Evolutionary conservation across 495 filamentous ascomycete species (phyloP).

Genomic region (Apiosordaria backusii): DNA sequence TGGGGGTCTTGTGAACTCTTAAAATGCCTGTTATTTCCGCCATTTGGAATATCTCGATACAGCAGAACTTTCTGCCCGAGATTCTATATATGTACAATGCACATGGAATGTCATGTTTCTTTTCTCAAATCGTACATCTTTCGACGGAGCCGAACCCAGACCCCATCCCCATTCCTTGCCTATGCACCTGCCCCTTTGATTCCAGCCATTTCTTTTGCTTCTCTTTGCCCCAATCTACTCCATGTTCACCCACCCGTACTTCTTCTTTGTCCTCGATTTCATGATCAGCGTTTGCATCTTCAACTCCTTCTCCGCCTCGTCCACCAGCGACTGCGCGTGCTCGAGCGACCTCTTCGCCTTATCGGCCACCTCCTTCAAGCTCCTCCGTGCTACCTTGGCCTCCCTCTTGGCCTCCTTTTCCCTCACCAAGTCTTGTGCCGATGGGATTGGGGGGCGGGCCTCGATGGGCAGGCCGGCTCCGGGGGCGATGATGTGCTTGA

Average conservation of each 20-base stretch:
- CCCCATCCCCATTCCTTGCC: not conserved
- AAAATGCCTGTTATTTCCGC: no score
- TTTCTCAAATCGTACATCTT: no score
- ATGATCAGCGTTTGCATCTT: not conserved
- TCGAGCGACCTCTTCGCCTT: slow-evolving; percentile 12
- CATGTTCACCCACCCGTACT: not conserved
- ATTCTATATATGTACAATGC: no score
- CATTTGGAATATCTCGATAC: no score
- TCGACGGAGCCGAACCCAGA: no score
- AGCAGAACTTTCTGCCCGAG: no score
- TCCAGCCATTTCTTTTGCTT: not conserved
- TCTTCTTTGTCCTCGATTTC: not conserved
- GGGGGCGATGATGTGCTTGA: slow-evolving; percentile 72
- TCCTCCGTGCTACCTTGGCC: slow-evolving; percentile 18
- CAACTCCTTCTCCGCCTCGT: slow-evolving; percentile 18
- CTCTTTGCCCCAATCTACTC: no score
- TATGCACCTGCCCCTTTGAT: not conserved
- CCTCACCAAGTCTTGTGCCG: slow-evolving; percentile 56
- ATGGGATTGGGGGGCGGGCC: slow-evolving; percentile 60
- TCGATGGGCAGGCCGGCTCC: slow-evolving; percentile 58
- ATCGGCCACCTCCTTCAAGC: slow-evolving; percentile 10
- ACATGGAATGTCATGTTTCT: no score
- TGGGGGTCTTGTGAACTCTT: no score
- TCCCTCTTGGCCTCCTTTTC: slow-evolving; percentile 46
- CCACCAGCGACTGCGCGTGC: slow-evolving; percentile 16